A percentile compares a stretch with the other conserved stretches of the same genome.
These are phyloP conservation scores for Ganoderma boninense DNA, from an alignment of 1,284 basidiomycete species.

Conservation along the genomic window DNA sequence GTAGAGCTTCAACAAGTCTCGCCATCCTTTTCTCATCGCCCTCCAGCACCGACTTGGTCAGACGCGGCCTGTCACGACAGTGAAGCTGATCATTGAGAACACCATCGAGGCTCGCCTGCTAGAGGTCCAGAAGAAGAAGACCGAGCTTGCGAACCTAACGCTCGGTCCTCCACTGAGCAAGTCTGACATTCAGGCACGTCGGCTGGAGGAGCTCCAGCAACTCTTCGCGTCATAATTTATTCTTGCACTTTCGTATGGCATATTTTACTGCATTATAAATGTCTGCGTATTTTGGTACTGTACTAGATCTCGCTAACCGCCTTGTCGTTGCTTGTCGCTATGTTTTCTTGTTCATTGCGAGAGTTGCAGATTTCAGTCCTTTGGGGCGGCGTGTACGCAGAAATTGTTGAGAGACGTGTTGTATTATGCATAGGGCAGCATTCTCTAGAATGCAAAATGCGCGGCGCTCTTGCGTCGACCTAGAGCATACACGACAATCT, in stretches of 20 bases:
- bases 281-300: slow-evolving; percentile 19
- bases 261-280: slow-evolving; percentile 28
- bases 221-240: slow-evolving; percentile 60
- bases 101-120: slow-evolving; percentile 91
- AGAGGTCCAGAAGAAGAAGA: slow-evolving; percentile 95
- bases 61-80: slow-evolving; percentile 88
- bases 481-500: slow-evolving; percentile 80
- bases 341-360: slow-evolving; percentile 22
- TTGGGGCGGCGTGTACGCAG: slow-evolving; percentile 2
- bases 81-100: slow-evolving; percentile 93
- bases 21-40: slow-evolving; percentile 14
- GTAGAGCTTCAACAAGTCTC: slow-evolving; percentile 34
- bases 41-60: slow-evolving; percentile 92
- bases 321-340: slow-evolving; percentile 25
- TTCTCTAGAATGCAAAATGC: slow-evolving; percentile 76
- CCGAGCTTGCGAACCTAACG: slow-evolving; percentile 90
- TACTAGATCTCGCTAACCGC: slow-evolving; percentile 22
- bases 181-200: slow-evolving; percentile 82
- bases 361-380: neutral
- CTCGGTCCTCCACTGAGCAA: slow-evolving; percentile 85
- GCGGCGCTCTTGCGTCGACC: slow-evolving; percentile 77
- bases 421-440: neutral
- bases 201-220: slow-evolving; percentile 83
- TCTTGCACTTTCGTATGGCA: slow-evolving; percentile 4
- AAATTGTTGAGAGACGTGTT: neutral